Conservation (phyloP, 2,329 filamentous ascomycete genomes). For the Phoma herbarum region DNA sequence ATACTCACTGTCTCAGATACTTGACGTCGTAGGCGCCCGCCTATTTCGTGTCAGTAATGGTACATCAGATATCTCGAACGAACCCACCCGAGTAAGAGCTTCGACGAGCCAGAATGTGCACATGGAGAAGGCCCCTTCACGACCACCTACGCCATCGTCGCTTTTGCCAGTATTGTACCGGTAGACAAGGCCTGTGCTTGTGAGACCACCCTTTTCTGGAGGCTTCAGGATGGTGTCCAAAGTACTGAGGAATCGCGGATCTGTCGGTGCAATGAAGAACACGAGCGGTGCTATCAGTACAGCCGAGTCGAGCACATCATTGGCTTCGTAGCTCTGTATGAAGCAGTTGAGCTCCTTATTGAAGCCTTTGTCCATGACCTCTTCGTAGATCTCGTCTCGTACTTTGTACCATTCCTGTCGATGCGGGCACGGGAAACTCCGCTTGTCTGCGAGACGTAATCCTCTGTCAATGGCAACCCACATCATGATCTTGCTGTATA, state of each 20-base stretch:
- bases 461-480: slow-evolving; percentile 84
- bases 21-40: slow-evolving; percentile 66
- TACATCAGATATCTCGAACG: slow-evolving; percentile 32
- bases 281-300: slow-evolving; percentile 80
- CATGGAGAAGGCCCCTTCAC: slow-evolving; percentile 81
- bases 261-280: slow-evolving; percentile 81
- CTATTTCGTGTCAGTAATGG: slow-evolving; percentile 24
- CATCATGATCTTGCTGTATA: slow-evolving; percentile 84
- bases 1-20: slow-evolving; percentile 59
- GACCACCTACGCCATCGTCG: slow-evolving; percentile 76
- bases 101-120: slow-evolving; percentile 86
- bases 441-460: slow-evolving; percentile 76
- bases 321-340: slow-evolving; percentile 78
- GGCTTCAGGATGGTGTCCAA: slow-evolving; percentile 75
- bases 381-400: slow-evolving; percentile 74
- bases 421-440: slow-evolving; percentile 78
- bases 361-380: slow-evolving; percentile 82
- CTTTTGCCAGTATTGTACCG: slow-evolving; percentile 75
- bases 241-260: slow-evolving; percentile 76
- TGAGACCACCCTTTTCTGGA: slow-evolving; percentile 78
- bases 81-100: slow-evolving; percentile 73
- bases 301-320: slow-evolving; percentile 74
- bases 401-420: slow-evolving; percentile 71
- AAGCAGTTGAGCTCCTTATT: slow-evolving; percentile 75
- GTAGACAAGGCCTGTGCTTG: slow-evolving; percentile 77